phyloP scores from a whole-genome alignment of 2,329 filamentous ascomycete species.

The Clonostachys solani region DNA sequence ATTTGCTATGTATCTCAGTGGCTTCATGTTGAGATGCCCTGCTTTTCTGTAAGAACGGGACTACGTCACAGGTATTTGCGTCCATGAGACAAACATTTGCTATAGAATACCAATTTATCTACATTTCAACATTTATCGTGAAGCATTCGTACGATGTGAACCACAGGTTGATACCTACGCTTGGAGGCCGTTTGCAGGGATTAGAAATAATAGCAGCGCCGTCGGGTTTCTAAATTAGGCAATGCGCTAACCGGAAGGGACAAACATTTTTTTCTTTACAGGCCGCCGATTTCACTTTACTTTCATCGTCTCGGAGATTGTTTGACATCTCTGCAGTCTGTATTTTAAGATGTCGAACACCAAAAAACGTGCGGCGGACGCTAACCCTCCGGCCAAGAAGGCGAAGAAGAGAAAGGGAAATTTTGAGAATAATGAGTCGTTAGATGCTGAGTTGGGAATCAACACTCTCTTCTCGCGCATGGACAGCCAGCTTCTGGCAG shows the following conservation, averaged over 20 bases:
- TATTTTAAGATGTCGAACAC: slow-evolving; percentile 28
- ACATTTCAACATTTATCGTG: no score
- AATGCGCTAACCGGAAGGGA: neutral
- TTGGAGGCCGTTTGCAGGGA: no score
- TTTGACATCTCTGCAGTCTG: neutral
- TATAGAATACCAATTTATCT: no score
- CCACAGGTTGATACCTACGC: no score
- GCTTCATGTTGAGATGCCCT: no score
- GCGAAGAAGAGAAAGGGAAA: slow-evolving; percentile 48
- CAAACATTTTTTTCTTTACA: neutral
- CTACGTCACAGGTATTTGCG: no score
- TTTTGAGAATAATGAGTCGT: slow-evolving; percentile 48
- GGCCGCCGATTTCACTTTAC: neutral
- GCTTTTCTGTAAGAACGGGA: no score
- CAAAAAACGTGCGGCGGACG: slow-evolving; percentile 54
- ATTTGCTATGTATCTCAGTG: no score
- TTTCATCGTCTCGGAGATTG: neutral
- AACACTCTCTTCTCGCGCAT: slow-evolving; percentile 79
- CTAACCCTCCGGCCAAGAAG: slow-evolving; percentile 34
- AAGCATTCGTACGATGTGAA: no score
- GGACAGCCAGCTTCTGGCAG: slow-evolving; percentile 78
- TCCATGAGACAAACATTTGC: no score
- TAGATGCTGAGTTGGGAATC: slow-evolving; percentile 68
- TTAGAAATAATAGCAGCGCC: no score
- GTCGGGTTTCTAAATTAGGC: no score